Base-by-base conservation (phyloP, 2,329 filamentous ascomycete species). In the Ophiocordyceps polyrhachis-furcata region DNA sequence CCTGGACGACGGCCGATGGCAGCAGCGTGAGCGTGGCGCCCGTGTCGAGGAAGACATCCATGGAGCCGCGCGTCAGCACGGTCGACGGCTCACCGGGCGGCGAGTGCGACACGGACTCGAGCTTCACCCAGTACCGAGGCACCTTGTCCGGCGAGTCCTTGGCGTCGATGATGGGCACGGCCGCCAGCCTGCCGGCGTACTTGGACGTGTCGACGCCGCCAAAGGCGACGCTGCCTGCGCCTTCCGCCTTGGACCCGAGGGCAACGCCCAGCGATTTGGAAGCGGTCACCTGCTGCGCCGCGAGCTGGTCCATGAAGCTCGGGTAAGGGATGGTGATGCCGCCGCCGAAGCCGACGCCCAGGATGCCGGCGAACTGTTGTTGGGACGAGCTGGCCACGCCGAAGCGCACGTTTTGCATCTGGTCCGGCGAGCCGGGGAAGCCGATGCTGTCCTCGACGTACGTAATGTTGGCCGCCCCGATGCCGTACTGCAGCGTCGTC, bases 311-410 rank as follows among this genome's bases (percentile, higher is more conserved):
- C 49, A 74, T 52, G 46, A 74, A 66, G 55, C 71, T 73, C 48
- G 57, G 62, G 53, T 74, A 74, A 9, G 49, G 52, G 2, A 64
- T 68, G 23, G 66, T 70, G 44, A 64, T 50, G 32, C 65, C 67
- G 13, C 60, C 20, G 3, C 74, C 67, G 56, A 84, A 84, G 21
- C 84, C 84, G 46, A 91, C 79, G 20, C 85, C 85, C 19, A 93
- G 60, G 42, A 91, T 84, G 35, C 71, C 71, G 0, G 69, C 62
- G 47, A 69, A 71, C 49, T 71, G 64, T 48, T 71, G 64, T 14
- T 57, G 48, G 6, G 64, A 66, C 13, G 56, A 52, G 37, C 68
- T 70, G n/a, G 78, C 79, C 35, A 81, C 71, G 48, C 79, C 79
- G 48, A 83, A 81, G 53, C 79, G 74, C 44, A 81, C 67, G n/a